Conservation (phyloP, 1,284 basidiomycete species). For the Marasmius sp. region DNA sequence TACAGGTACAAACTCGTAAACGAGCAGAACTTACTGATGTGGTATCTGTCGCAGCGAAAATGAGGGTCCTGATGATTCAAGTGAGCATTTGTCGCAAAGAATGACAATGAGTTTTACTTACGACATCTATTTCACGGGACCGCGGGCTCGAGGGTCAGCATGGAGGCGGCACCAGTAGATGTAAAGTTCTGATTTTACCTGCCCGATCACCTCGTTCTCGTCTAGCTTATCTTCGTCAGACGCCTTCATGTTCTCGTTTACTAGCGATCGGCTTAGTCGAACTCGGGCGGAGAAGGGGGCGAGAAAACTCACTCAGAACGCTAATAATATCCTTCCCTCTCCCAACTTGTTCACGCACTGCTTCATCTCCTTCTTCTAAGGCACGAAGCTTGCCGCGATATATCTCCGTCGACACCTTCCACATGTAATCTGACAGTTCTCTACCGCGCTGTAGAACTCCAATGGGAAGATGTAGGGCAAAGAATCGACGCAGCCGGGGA, state of each 20-base stretch:
- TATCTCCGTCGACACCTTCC: conserved; percentile 35
- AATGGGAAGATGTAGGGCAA: conserved; percentile 36
- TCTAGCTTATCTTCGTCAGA: conserved; percentile 29
- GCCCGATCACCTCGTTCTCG: conserved; percentile 31
- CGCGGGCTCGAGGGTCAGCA: background rate
- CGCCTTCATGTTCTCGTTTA: conserved; percentile 32
- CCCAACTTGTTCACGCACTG: conserved; percentile 28
- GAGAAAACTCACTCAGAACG: conserved; percentile 34
- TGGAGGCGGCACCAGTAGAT: background rate
- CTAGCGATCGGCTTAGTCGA: conserved; percentile 14
- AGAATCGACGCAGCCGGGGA: conserved; percentile 27
- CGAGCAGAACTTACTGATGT: conserved; percentile 18
- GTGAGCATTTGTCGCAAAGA: background rate
- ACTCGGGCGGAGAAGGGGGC: background rate
- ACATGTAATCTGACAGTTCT: conserved; percentile 38
- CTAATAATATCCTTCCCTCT: conserved; percentile 47
- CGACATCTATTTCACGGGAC: conserved; percentile 8
- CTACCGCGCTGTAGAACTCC: conserved; percentile 31
- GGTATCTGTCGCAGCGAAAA: conserved; percentile 32
- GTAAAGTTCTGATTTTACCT: conserved; percentile 9
- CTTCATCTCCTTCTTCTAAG: conserved; percentile 33
- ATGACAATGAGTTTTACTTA: background rate
- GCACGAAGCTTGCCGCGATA: conserved; percentile 38
- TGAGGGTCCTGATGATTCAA: conserved; percentile 21
- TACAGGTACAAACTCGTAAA: no score